Conservation (phyloP, 495 filamentous ascomycete species). For the Extremus antarcticus region DNA sequence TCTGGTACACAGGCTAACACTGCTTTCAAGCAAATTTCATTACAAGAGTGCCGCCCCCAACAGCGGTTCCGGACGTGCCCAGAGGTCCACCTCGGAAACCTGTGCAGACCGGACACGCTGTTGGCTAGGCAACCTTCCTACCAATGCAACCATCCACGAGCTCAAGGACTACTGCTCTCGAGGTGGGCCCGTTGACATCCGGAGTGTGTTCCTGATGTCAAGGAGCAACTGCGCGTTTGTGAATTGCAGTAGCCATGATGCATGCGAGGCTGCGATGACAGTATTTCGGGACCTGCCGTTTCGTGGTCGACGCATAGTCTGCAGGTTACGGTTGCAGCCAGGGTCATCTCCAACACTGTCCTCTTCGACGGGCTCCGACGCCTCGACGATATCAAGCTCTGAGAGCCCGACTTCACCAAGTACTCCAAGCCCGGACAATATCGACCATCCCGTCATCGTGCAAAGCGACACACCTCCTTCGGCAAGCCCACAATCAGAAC, state of each 20-base stretch:
- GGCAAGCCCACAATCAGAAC: neutral
- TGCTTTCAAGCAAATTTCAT: no score
- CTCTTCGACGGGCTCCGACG: neutral
- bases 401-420: neutral
- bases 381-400: neutral
- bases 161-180: neutral
- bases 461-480: neutral
- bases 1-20: no score
- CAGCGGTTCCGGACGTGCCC: neutral
- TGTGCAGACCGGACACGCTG: neutral
- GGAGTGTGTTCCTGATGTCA: neutral
- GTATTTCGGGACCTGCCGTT: neutral
- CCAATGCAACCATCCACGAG: neutral
- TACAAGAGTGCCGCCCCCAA: neutral
- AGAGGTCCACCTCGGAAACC: neutral
- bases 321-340: neutral
- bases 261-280: neutral
- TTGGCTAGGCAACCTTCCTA: neutral
- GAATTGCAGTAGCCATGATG: neutral
- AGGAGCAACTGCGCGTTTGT: neutral
- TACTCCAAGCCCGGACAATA: neutral
- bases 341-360: neutral
- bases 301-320: neutral
- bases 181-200: neutral
- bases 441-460: neutral